Percentiles rank a stretch among this genome's conserved stretches.
Evolutionary conservation across 768 basidiomycete species (phyloP).

Genomic region (Lactarius hengduanensis): DNA sequence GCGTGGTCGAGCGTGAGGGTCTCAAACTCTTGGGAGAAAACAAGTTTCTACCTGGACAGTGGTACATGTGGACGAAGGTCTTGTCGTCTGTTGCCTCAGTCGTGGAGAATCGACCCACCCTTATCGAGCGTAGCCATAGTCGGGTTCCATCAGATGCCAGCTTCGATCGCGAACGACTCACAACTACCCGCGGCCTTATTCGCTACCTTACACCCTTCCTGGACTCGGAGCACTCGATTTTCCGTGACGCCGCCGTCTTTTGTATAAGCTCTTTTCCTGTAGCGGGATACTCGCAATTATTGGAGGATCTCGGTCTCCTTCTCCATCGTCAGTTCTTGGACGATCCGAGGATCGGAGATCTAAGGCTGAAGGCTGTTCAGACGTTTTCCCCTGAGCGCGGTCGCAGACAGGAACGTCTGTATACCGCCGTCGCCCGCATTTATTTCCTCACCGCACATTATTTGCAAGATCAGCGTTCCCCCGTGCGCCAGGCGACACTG

Average conservation of each 20-base stretch:
- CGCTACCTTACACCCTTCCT: conserved; percentile 84
- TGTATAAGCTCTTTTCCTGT: conserved; percentile 87
- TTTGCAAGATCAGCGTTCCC: conserved; percentile 65
- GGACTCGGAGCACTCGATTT: conserved; percentile 78
- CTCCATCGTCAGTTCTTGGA: conserved; percentile 84
- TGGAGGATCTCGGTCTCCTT: conserved; percentile 81
- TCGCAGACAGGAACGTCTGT: conserved; percentile 73
- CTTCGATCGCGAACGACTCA: conserved; percentile 78
- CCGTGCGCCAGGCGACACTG: conserved; percentile 69
- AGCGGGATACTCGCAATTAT: conserved; percentile 70
- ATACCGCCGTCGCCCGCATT: conserved; percentile 85
- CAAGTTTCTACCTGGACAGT: conserved; percentile 64
- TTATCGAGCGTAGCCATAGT: conserved; percentile 60
- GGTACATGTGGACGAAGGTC: conserved; percentile 81
- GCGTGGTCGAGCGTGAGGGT: conserved; percentile 50
- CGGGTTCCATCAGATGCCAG: conserved; percentile 70
- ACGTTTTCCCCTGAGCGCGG: conserved; percentile 51
- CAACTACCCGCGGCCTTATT: conserved; percentile 81
- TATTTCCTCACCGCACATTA: conserved; percentile 82
- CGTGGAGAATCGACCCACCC: conserved; percentile 56
- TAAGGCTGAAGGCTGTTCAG: conserved; percentile 41
- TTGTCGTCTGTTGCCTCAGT: conserved; percentile 80
- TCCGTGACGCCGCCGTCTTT: conserved; percentile 82
- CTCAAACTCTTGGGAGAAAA: conserved; percentile 55
- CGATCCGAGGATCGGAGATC: conserved; percentile 46